Base-by-base conservation (phyloP, 768 basidiomycete species). In the Tricholoma sp. region DNA sequence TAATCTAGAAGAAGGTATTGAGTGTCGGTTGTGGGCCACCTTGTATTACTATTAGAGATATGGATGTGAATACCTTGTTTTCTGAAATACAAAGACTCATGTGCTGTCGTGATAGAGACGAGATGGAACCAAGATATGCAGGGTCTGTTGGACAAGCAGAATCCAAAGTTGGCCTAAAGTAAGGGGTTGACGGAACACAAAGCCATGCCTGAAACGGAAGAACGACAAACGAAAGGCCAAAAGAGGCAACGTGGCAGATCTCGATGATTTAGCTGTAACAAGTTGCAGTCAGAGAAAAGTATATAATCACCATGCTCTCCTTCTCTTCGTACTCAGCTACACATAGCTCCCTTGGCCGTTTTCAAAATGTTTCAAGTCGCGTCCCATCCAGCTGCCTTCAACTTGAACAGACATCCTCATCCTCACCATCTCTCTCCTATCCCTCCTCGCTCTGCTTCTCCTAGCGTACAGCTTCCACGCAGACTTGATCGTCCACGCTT, bases 381-480 rank as follows among this genome's bases (percentile, higher is more conserved):
- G 4, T 67, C 77, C 29, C 77, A 79, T 53, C 72, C 75, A 29
- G 59, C 75, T 35, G 60, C 75, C 50, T 79, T 79, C 63, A 62
- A 67, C 50, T 79, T 79, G 63, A 62, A 67, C 58, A 68, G 68
- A 58, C 76, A 73, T 65, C 60, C 62, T 50, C 76, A 76, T 61
- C 62, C 64, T 27, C 72, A 72, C 53, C 72, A 69, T 29, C 72
- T 69, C 39, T 50, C 67, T 18, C 51, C 63, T 21, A 57, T 66
- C 2, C 56, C 69, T 4, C 22, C 63, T 16, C 57, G 51, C 35
- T 21, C 65, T 31, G 59, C 56, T 9, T 59, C 64, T 11, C 66
- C 73, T 3, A 67, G 62, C 62, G 77, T 90, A 10, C 85, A 89
- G 63, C 82, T 91, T 21, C 89, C 88, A n/a, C 81, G 88, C 55